phyloP scores from a whole-genome alignment of 305 asterid genomes.

The Fraxinus albicans region DNA sequence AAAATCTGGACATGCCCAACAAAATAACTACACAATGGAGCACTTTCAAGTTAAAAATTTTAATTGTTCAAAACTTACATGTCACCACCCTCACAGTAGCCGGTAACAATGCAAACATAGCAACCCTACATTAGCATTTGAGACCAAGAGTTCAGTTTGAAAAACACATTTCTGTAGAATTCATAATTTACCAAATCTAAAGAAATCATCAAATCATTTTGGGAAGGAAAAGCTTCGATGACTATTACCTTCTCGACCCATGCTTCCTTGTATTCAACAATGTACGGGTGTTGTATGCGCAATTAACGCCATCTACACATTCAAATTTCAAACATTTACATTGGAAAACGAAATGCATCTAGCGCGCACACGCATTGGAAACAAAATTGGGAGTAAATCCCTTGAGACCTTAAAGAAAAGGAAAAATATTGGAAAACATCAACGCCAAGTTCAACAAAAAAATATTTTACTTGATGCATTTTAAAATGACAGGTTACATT shows the following conservation, averaged over 20 bases:
- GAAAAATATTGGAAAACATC: neutral
- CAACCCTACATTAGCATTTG: constrained; percentile 67
- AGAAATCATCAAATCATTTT: neutral
- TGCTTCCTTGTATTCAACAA: constrained; percentile 96
- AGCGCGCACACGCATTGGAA: neutral
- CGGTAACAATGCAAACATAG: constrained; percentile 95
- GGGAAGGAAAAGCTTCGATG: neutral
- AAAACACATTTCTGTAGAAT: neutral
- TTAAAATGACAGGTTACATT: neutral
- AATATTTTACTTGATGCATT: neutral
- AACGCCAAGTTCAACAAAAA: constrained; percentile 3
- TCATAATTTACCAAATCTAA: constrained; percentile 2
- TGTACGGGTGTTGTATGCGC: constrained; percentile 86
- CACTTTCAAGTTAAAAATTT: neutral
- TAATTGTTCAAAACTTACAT: constrained; percentile 54
- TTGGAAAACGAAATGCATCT: neutral
- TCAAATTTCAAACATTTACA: constrained; percentile 20
- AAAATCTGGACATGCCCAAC: neutral
- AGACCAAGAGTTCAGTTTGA: constrained; percentile 14
- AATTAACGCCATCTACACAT: constrained; percentile 87
- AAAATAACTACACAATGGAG: neutral
- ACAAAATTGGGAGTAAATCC: neutral
- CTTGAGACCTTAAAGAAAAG: constrained; percentile 6
- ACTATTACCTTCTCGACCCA: constrained; percentile 96
- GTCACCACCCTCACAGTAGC: constrained; percentile 99